Evolutionary conservation across 441 rosid species (phyloP).

Genomic region (Bruguiera hainesii): DNA sequence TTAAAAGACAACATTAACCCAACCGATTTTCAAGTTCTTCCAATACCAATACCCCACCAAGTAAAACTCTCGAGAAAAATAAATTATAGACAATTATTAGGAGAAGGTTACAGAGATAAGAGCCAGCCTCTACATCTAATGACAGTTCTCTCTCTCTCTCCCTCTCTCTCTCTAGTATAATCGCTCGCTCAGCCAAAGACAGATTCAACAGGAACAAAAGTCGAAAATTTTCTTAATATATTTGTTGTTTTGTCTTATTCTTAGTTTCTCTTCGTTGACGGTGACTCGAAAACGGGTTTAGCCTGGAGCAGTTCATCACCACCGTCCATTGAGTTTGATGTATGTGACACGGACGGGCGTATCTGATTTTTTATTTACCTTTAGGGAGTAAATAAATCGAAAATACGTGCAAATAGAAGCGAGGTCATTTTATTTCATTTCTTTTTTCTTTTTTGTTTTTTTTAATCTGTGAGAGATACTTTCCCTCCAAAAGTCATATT

Average conservation of each 20-base stretch:
- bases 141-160: conserved; percentile 2
- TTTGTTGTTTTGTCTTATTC: conserved; percentile 17
- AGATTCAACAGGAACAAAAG: conserved; percentile 4
- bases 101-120: conserved; percentile 5
- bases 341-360: too few relatives aligned
- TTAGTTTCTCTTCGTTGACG: background rate
- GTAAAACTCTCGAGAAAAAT: background rate
- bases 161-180: background rate
- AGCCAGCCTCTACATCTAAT: conserved; percentile 3
- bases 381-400: conserved; percentile 1
- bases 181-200: background rate
- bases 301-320: background rate
- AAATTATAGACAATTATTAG: too few relatives aligned
- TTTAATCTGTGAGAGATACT: background rate
- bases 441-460: background rate
- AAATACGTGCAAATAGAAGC: background rate
- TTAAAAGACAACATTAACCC: background rate
- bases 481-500: conserved; percentile 36
- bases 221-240: conserved; percentile 1
- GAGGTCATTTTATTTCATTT: background rate
- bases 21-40: background rate
- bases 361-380: background rate
- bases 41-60: background rate
- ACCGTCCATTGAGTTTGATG: conserved; percentile 4
- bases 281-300: background rate